These are phyloP conservation scores for Wallemia mellicola DNA, from an alignment of 1,284 basidiomycete species.

Conservation along the genomic window DNA sequence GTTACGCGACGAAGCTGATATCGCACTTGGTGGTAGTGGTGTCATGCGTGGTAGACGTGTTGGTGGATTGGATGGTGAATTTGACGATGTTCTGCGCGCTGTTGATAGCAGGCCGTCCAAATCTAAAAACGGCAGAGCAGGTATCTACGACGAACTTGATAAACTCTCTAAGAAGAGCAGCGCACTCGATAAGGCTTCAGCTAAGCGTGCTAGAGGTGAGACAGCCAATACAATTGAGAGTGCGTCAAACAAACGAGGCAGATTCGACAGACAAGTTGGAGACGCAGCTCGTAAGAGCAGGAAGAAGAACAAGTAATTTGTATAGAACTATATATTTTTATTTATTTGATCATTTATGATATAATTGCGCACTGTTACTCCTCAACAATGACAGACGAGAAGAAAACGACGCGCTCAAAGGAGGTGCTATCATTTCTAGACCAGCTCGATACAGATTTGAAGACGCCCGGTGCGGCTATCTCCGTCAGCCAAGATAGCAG, in stretches of 20 bases:
- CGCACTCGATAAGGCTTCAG: neutral
- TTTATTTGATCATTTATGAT: neutral
- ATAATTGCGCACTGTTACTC: neutral
- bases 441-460: neutral
- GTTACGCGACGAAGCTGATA: slow-evolving; percentile 59
- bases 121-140: slow-evolving; percentile 6
- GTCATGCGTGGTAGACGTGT: slow-evolving; percentile 18
- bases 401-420: neutral
- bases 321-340: neutral
- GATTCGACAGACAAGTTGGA: neutral
- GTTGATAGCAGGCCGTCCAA: slow-evolving; percentile 3
- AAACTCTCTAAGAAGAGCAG: neutral
- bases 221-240: neutral
- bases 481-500: neutral
- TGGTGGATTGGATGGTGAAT: slow-evolving; percentile 11
- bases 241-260: neutral
- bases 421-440: neutral
- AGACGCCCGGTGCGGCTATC: neutral
- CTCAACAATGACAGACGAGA: neutral
- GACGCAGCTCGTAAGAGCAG: neutral
- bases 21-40: slow-evolving; percentile 40
- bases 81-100: slow-evolving; percentile 16
- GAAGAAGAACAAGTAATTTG: neutral
- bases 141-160: neutral
- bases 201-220: neutral